Evolutionary conservation across 768 basidiomycete genomes (phyloP), one percentile per base, ranked within the genome.

Genomic region (Mycena floridula): DNA sequence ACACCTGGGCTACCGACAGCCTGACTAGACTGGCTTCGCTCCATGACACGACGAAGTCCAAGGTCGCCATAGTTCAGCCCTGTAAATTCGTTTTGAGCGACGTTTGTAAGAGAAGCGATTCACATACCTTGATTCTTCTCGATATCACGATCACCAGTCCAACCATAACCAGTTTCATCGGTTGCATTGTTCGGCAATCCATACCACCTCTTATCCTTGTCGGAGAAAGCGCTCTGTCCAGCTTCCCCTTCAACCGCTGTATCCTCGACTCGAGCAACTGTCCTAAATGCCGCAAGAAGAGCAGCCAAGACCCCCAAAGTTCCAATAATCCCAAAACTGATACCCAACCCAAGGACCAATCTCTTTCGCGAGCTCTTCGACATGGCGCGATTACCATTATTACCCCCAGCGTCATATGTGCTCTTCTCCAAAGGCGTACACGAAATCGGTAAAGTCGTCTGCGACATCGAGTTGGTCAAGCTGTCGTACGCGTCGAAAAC

Each of bases 201-300:
- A 54, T 87, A 85, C 81, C 83, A 87, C 51, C 68, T 74, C 48
- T 72, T 76, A 49, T 88, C 86, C 48, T 75, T 75, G 40, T 78
- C 79, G 15, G 77, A 76, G 76, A 73, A 82, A 3, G 70, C 77
- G 23, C 64, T 68, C 22, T 62, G 63, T 11, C 76, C 82, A 55
- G 79, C 79, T 53, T 82, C 77, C 16, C 78, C 81, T 2, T 66
- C 58, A n/a, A 79, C 48, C 4, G 77, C 84, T 1, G 79, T 69
- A 55, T 85, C 85, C 36, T 76, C 68, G 28, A 83, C 74, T 44
- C 68, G 68, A 1, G 76, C 73, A 46, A 73, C 82, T 30, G 72
- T 68, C 35, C 82, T 69, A 48, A 83, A 63, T 35, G 67, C 47
- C 2, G 84, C 78, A 37, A 88, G 59, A n/a, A 72, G 59, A 20